Percentiles rank a stretch among this genome's conserved stretches.
These are phyloP conservation scores for Stellera chamaejasme DNA, from an alignment of 345 rosid genomes.

Conservation along the genomic window DNA sequence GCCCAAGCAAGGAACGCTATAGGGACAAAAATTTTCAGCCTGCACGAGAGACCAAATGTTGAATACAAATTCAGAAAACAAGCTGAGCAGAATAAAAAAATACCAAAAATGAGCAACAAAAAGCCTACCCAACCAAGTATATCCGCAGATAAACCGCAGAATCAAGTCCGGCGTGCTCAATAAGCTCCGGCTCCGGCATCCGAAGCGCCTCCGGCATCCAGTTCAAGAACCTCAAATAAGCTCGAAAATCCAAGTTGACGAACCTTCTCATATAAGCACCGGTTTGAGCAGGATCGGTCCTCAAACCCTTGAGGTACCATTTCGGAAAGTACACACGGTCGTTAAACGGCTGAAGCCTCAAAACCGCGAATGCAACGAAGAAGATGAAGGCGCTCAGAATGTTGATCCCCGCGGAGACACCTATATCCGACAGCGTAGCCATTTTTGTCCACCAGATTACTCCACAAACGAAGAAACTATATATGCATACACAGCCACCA, in stretches of 20 bases:
- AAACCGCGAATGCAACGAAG: background rate
- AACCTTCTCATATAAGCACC: background rate
- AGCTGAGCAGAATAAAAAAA: background rate
- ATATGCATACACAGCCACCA: too few relatives aligned
- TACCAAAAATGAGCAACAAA: background rate
- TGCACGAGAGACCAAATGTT: constrained; percentile 13
- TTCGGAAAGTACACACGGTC: background rate
- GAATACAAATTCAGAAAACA: background rate
- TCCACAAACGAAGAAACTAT: too few relatives aligned
- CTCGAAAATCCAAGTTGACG: background rate
- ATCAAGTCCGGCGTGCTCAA: background rate
- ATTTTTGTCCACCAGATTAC: too few relatives aligned
- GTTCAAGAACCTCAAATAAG: background rate
- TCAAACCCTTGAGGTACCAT: background rate
- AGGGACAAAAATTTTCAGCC: constrained; percentile 61
- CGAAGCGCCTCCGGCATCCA: background rate
- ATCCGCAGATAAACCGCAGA: constrained; percentile 30
- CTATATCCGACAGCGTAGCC: background rate
- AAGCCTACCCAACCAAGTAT: constrained; percentile 75
- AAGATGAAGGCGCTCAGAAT: background rate
- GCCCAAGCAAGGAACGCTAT: constrained; percentile 10
- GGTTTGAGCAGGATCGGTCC: background rate
- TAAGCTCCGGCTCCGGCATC: constrained; percentile 1
- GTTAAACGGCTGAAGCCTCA: background rate
- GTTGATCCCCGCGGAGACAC: background rate